Percentiles rank a stretch among this genome's conserved stretches.
Conservation (phyloP, 441 rosid genomes). For the Erysimum pusillum region DNA sequence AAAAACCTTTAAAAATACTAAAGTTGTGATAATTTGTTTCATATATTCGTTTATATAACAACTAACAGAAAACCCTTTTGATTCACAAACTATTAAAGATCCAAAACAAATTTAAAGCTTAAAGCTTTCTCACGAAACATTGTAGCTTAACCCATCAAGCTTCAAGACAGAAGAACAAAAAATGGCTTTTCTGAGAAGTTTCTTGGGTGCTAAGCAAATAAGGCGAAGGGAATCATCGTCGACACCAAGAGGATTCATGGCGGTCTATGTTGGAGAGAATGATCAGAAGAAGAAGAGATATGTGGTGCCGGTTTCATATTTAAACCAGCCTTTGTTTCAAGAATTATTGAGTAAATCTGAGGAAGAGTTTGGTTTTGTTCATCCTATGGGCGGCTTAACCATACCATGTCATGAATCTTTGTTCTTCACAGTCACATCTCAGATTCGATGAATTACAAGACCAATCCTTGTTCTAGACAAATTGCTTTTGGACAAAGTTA, state of each 20-base stretch:
- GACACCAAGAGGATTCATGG: constrained; percentile 56
- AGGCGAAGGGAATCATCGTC: constrained; percentile 20
- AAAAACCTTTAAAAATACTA: neutral
- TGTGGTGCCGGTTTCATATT: constrained; percentile 49
- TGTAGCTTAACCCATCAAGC: constrained; percentile 24
- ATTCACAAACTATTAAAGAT: constrained; percentile 23
- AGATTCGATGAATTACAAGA: constrained; percentile 27
- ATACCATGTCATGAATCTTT: constrained; percentile 66
- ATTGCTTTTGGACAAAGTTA: neutral
- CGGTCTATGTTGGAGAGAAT: constrained; percentile 58
- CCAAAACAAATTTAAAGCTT: neutral
- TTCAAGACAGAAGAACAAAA: constrained; percentile 12
- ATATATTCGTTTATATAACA: constrained; percentile 33
- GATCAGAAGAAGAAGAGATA: constrained; percentile 55
- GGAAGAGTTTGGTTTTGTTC: constrained; percentile 65
- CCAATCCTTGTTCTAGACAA: neutral
- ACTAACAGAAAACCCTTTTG: constrained; percentile 3
- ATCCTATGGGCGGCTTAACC: constrained; percentile 70
- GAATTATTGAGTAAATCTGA: constrained; percentile 49
- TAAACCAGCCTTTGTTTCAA: constrained; percentile 54
- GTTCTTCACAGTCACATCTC: constrained; percentile 55
- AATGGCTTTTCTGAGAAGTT: constrained; percentile 34
- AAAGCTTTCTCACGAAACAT: constrained; percentile 23
- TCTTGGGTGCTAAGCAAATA: constrained; percentile 28
- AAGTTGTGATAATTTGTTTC: constrained; percentile 3